These are phyloP conservation scores for Stephanodiscus minutulus DNA, from an alignment of 108 stramenopile species.

Conservation along the genomic window DNA sequence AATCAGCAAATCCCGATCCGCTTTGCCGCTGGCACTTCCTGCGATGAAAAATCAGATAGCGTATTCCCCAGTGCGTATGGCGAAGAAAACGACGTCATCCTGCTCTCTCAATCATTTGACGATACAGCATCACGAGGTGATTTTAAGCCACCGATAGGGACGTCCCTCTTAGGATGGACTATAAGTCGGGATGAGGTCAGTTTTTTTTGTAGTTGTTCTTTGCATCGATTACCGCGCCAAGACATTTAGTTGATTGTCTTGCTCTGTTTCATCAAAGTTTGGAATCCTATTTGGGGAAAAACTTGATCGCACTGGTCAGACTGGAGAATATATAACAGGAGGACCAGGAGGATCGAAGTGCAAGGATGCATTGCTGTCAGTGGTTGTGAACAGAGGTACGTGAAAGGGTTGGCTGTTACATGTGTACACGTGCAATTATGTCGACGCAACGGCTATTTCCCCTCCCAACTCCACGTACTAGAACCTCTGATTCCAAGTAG, in stretches of 20 bases:
- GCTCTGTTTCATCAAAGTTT: constrained; percentile 15
- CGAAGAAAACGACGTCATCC: constrained; percentile 34
- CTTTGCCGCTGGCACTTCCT: constrained; percentile 23
- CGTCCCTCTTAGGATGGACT: constrained; percentile 35
- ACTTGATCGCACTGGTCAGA: constrained; percentile 26
- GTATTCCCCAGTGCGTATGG: constrained; percentile 45
- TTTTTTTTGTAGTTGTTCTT: neutral
- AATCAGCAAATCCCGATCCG: constrained; percentile 34
- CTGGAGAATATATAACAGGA: constrained; percentile 22
- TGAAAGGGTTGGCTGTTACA: neutral
- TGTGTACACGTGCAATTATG: too few species aligned
- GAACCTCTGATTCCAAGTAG: too few species aligned
- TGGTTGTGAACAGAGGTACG: constrained; percentile 39
- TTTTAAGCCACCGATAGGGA: constrained; percentile 38
- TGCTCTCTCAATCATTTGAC: constrained; percentile 44
- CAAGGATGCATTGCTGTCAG: constrained; percentile 43
- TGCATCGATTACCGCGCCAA: neutral
- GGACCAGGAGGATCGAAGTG: constrained; percentile 44
- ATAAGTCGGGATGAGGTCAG: constrained; percentile 39
- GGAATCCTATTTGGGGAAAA: constrained; percentile 46
- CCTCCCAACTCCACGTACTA: too few species aligned
- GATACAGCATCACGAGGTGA: constrained; percentile 34
- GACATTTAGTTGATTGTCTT: neutral
- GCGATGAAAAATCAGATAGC: constrained; percentile 35
- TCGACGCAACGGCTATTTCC: too few species aligned